Conservation (phyloP, 73 alveolate genomes). For the Uronychia binucleata region DNA sequence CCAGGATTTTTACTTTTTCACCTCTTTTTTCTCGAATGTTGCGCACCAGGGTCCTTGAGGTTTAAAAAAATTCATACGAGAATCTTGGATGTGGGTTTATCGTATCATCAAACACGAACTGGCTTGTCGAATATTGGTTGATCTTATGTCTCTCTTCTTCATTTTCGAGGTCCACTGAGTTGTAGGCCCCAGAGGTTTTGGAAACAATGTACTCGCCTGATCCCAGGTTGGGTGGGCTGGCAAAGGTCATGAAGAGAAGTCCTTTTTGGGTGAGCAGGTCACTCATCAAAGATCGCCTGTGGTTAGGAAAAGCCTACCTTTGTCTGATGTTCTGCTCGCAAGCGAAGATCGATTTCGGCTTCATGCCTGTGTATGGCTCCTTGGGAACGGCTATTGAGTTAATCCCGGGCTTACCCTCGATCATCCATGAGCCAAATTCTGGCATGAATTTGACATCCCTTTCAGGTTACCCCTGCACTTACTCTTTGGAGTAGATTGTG, state of each 20-base stretch:
- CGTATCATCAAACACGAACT: slow-evolving; percentile 79
- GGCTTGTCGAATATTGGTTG: slow-evolving; percentile 66
- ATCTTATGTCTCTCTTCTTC: slow-evolving; percentile 34
- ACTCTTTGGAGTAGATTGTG: slow-evolving; percentile 22
- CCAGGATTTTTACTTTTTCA: slow-evolving; percentile 83
- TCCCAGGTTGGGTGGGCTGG: slow-evolving; percentile 57
- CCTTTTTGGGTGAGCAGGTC: slow-evolving; percentile 47
- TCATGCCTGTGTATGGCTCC: slow-evolving; percentile 66
- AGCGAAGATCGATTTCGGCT: slow-evolving; percentile 35
- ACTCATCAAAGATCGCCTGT: slow-evolving; percentile 24
- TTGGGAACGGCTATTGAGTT: slow-evolving; percentile 59
- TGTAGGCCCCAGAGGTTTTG: slow-evolving; percentile 3
- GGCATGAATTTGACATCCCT: slow-evolving; percentile 42
- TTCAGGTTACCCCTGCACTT: not conserved
- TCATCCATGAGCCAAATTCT: slow-evolving; percentile 90
- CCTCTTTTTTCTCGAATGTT: slow-evolving; percentile 89
- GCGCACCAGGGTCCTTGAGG: slow-evolving; percentile 59
- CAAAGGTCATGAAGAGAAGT: slow-evolving; percentile 51
- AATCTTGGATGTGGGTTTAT: slow-evolving; percentile 96
- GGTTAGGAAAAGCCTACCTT: slow-evolving; percentile 19
- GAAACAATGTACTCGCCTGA: slow-evolving; percentile 40
- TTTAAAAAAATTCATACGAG: slow-evolving; percentile 22
- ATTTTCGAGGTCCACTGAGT: slow-evolving; percentile 23
- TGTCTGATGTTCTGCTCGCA: slow-evolving; percentile 43
- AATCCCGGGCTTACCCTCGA: slow-evolving; percentile 37